Conservation (phyloP, 345 rosid genomes). For the Bruguiera gymnorhiza region DNA sequence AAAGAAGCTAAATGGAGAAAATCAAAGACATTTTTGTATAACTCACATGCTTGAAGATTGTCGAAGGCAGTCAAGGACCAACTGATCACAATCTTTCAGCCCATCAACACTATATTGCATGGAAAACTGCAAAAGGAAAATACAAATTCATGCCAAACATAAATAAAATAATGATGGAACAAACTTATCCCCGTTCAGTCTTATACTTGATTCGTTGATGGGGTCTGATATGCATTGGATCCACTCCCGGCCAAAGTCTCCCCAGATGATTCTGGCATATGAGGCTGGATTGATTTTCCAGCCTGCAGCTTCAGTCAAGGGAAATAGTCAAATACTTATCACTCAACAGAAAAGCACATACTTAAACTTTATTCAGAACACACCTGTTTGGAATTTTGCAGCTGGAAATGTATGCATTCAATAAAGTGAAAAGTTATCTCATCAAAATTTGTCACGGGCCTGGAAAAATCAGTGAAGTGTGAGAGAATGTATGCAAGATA, state of each 20-base stretch:
- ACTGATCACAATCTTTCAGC: conserved; percentile 65
- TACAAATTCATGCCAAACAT: conserved; percentile 7
- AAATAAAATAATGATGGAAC: background rate
- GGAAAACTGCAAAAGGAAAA: conserved; percentile 35
- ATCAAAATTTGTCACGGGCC: conserved; percentile 71
- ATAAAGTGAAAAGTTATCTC: conserved; percentile 86
- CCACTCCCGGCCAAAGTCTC: conserved; percentile 35
- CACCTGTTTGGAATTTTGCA: conserved; percentile 70
- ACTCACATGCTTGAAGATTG: conserved; percentile 74
- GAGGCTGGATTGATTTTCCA: conserved; percentile 38
- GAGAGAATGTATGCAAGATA: no score
- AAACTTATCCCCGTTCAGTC: conserved; percentile 1
- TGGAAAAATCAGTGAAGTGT: conserved; percentile 27
- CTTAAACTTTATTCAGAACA: background rate
- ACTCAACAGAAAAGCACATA: background rate
- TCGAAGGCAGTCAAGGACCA: conserved; percentile 73
- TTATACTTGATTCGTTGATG: conserved; percentile 51
- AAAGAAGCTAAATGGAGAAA: background rate
- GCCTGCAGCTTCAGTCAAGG: conserved; percentile 30
- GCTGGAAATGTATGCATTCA: conserved; percentile 68
- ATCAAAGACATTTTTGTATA: conserved; percentile 5
- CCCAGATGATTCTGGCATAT: conserved; percentile 32
- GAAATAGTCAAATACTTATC: background rate
- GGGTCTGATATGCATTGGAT: conserved; percentile 37
- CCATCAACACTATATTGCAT: conserved; percentile 50